Percentiles rank a stretch among this genome's conserved stretches.
Evolutionary conservation across 495 filamentous ascomycete species (phyloP).

Genomic region (Jackrogersella minutella): DNA sequence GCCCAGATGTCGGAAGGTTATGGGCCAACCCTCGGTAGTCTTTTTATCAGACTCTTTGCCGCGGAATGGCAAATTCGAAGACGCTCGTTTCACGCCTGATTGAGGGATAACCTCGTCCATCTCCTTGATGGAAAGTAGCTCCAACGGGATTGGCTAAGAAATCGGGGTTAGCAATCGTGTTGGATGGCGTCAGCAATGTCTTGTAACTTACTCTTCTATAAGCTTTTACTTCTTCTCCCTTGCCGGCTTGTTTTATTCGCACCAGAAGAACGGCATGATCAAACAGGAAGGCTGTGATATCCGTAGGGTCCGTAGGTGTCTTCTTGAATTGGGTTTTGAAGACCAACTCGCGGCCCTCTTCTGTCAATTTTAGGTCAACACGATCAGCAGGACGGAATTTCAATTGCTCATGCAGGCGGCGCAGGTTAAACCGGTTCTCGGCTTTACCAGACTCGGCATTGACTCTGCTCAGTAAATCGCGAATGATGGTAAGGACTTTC

Average conservation of each 20-base stretch:
- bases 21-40: conserved; percentile 83
- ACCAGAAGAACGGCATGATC: conserved; percentile 94
- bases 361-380: conserved; percentile 93
- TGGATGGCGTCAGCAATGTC: background rate
- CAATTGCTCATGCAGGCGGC: conserved; percentile 86
- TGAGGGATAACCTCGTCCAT: conserved; percentile 95
- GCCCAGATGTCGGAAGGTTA: conserved; percentile 98
- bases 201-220: conserved; percentile 73
- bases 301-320: conserved; percentile 81
- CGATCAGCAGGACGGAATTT: conserved; percentile 86
- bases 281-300: conserved; percentile 93
- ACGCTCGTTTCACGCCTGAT: conserved; percentile 85
- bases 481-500: conserved; percentile 82
- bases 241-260: conserved; percentile 86
- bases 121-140: conserved; percentile 90
- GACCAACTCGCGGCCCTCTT: conserved; percentile 90
- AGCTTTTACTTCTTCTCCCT: conserved; percentile 91
- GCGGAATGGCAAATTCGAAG: conserved; percentile 82
- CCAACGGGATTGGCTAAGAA: conserved; percentile 84
- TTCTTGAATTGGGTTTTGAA: conserved; percentile 95
- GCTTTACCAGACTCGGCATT: conserved; percentile 96
- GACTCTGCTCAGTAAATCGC: conserved; percentile 84
- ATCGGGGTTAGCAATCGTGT: conserved; percentile 27
- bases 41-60: conserved; percentile 53
- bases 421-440: conserved; percentile 96